These are phyloP conservation scores for Rhodotorula babjevae DNA, from an alignment of 768 basidiomycete genomes.

Conservation along the genomic window DNA sequence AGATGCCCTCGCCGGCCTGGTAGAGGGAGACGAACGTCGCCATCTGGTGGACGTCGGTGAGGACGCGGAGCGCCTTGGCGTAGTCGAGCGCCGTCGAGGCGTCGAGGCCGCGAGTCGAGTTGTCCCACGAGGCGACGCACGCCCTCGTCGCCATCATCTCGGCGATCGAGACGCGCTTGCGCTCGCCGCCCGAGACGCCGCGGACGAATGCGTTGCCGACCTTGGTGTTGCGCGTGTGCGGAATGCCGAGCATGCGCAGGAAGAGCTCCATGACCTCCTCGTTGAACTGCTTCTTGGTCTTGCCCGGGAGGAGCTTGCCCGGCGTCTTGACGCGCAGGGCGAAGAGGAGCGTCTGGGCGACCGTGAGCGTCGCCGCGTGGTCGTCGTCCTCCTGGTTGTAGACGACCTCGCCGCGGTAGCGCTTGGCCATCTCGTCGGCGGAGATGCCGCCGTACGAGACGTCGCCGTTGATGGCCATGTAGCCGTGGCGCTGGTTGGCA, in stretches of 20 bases:
- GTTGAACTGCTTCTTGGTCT: conserved; percentile 44
- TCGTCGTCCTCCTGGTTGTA: conserved; percentile 67
- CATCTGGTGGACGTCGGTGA: conserved; percentile 76
- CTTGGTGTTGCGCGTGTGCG: conserved; percentile 50
- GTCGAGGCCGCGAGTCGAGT: conserved; percentile 66
- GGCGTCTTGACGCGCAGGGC: conserved; percentile 54
- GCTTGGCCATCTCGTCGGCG: conserved; percentile 56
- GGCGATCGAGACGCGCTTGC: conserved; percentile 52
- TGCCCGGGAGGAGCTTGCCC: conserved; percentile 42
- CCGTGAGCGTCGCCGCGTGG: conserved; percentile 79
- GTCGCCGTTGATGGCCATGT: conserved; percentile 62
- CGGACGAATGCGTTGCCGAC: conserved; percentile 51
- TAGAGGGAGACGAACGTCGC: conserved; percentile 73
- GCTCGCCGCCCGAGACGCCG: conserved; percentile 52
- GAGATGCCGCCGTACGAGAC: conserved; percentile 72
- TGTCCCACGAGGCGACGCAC: conserved; percentile 51
- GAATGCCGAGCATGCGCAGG: conserved; percentile 56
- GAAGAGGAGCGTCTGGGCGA: conserved; percentile 66
- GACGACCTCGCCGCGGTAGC: conserved; percentile 43
- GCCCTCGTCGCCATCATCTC: conserved; percentile 48
- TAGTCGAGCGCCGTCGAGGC: conserved; percentile 80
- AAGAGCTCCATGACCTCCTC: conserved; percentile 50
- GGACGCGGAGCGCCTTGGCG: conserved; percentile 66
- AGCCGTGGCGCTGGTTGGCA: conserved; percentile 69
- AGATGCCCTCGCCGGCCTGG: conserved; percentile 67